Conservation (phyloP, 2,329 filamentous ascomycete genomes). For the Sarocladium brachiariae region DNA sequence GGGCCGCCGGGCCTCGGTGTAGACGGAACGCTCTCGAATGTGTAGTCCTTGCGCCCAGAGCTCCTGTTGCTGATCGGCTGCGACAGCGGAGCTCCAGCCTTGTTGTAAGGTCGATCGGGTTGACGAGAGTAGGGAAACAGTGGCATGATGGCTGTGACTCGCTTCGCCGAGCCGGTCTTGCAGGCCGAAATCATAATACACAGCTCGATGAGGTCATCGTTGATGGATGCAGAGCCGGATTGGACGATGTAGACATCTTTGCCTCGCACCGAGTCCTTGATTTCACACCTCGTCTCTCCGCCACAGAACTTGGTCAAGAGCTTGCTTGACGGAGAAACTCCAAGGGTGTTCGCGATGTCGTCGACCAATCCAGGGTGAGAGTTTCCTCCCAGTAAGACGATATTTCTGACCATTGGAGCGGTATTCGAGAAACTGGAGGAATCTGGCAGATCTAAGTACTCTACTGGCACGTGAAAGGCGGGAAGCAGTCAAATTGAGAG, state of each 20-base stretch:
- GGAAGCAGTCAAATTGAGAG: no score
- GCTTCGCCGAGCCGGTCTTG: slow-evolving; percentile 85
- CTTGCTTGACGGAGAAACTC: slow-evolving; percentile 77
- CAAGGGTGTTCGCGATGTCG: slow-evolving; percentile 80
- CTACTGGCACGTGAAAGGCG: no score
- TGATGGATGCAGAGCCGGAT: slow-evolving; percentile 84
- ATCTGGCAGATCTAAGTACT: no score
- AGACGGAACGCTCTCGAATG: slow-evolving; percentile 88
- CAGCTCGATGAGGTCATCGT: slow-evolving; percentile 93
- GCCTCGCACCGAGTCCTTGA: slow-evolving; percentile 90
- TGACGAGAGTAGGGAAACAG: slow-evolving; percentile 96
- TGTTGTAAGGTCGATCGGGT: slow-evolving; percentile 95
- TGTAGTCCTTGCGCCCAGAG: slow-evolving; percentile 56
- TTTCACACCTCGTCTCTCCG: slow-evolving; percentile 91
- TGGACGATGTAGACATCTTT: slow-evolving; percentile 99
- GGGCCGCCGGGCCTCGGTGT: slow-evolving; percentile 70
- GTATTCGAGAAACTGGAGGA: no score
- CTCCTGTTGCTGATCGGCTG: slow-evolving; percentile 47
- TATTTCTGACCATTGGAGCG: slow-evolving; percentile 98
- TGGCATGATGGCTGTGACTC: slow-evolving; percentile 89
- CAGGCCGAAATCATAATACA: slow-evolving; percentile 98
- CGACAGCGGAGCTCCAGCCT: slow-evolving; percentile 79
- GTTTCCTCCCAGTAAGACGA: slow-evolving; percentile 87
- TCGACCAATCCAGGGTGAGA: slow-evolving; percentile 86
- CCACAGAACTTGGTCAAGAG: slow-evolving; percentile 89